Conservation (phyloP, 1,139 yeast genomes). For the Yamadazyma dushanensis region DNA sequence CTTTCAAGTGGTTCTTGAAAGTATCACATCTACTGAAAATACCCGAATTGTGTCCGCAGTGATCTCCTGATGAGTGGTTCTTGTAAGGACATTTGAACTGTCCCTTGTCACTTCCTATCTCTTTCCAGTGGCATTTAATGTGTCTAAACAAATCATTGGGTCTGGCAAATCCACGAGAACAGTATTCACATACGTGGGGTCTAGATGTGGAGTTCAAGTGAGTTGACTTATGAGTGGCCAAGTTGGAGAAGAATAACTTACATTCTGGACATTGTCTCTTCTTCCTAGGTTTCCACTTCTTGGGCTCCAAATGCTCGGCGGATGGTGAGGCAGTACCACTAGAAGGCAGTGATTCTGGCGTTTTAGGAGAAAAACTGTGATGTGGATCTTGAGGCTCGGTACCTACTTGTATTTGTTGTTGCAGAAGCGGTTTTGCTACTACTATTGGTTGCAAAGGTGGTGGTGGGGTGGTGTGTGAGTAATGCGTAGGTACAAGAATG, state of each 20-base stretch:
- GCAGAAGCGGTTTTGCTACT: background rate
- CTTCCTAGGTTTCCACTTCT: constrained; percentile 54
- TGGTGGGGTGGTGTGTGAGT: background rate
- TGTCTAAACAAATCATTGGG: constrained; percentile 86
- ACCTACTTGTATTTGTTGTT: background rate
- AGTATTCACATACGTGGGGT: constrained; percentile 75
- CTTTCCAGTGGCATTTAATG: constrained; percentile 80
- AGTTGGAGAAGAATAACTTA: constrained; percentile 68
- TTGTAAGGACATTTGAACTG: constrained; percentile 50
- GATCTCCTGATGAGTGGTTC: constrained; percentile 26
- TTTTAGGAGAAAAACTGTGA: constrained; percentile 3
- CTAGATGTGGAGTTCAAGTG: constrained; percentile 73
- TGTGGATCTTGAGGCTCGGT: too few relatives aligned
- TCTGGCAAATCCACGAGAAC: constrained; percentile 84
- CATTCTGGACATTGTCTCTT: constrained; percentile 88
- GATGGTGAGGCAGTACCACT: constrained; percentile 4
- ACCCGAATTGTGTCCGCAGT: constrained; percentile 77
- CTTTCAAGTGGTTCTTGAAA: constrained; percentile 85
- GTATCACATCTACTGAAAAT: constrained; percentile 89
- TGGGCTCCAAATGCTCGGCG: constrained; percentile 4
- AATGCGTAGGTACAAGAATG: background rate
- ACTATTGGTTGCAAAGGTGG: background rate
- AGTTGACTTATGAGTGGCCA: constrained; percentile 84
- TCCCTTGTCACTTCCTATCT: constrained; percentile 52
- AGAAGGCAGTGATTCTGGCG: constrained; percentile 2